Evolutionary conservation across 305 asterid species (phyloP).

Genomic region (Ajuga reptans): DNA sequence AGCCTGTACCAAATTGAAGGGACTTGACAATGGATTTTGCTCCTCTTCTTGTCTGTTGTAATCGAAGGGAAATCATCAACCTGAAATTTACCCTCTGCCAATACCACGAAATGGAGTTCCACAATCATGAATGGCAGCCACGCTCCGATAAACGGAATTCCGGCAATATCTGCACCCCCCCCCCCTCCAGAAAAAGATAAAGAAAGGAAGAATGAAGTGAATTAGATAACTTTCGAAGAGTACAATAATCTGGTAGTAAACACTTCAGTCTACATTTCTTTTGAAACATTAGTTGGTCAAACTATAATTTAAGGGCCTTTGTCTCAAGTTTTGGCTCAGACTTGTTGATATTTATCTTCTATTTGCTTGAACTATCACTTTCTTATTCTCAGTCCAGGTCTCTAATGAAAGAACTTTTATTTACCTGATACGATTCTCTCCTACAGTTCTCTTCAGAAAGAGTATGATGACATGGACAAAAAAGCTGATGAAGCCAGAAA

Average conservation of each 20-base stretch:
- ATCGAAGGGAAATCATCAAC: no score
- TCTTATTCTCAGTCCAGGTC: not conserved
- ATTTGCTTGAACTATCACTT: slow-evolving; percentile 2
- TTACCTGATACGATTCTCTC: slow-evolving; percentile 24
- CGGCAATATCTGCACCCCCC: no score
- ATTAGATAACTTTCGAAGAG: not conserved
- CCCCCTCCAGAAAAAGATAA: no score
- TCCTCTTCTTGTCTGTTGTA: no score
- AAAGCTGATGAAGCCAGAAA: slow-evolving; percentile 79
- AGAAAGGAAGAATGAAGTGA: not conserved
- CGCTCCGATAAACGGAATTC: no score
- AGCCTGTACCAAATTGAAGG: no score
- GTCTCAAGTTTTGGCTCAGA: not conserved
- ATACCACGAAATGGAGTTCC: no score
- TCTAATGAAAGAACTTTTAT: not conserved
- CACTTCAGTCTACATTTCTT: not conserved
- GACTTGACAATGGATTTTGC: no score
- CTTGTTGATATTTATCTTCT: slow-evolving; percentile 13
- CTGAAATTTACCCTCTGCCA: no score
- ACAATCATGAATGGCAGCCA: no score
- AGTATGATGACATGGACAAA: slow-evolving; percentile 62
- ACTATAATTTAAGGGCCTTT: slow-evolving; percentile 5
- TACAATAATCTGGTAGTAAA: not conserved
- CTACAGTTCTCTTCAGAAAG: slow-evolving; percentile 61
- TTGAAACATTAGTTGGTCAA: slow-evolving; percentile 9